Evolutionary conservation across 192 early-diverging fungal genomes (phyloP).

Genomic region (Kickxella alabastrina): DNA sequence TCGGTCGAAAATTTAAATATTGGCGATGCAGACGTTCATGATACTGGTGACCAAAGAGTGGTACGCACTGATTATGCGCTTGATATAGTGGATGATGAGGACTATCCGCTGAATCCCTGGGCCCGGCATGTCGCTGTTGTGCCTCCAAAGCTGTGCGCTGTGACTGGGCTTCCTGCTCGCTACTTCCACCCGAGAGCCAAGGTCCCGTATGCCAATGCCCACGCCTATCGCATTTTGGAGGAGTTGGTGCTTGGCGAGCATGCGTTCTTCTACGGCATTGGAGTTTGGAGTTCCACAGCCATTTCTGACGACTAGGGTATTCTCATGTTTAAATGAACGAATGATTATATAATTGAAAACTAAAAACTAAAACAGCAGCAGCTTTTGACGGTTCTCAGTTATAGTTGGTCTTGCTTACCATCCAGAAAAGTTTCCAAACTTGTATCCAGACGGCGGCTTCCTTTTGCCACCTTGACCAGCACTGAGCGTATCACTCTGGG

Average conservation of each 20-base stretch:
- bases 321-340: neutral
- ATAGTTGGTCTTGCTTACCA: slow-evolving; percentile 16
- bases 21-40: neutral
- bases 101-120: slow-evolving; percentile 41
- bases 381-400: no score
- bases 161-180: slow-evolving; percentile 38
- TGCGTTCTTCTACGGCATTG: slow-evolving; percentile 36
- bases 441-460: slow-evolving; percentile 22
- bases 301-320: slow-evolving; percentile 4
- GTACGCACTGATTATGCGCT: slow-evolving; percentile 18
- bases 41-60: neutral
- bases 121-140: neutral
- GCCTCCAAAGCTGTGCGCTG: slow-evolving; percentile 31
- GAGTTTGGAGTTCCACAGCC: slow-evolving; percentile 31
- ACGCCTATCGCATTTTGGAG: slow-evolving; percentile 37
- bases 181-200: slow-evolving; percentile 43
- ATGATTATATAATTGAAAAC: slow-evolving; percentile 5
- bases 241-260: slow-evolving; percentile 38
- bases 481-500: neutral
- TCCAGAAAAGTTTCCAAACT: slow-evolving; percentile 37
- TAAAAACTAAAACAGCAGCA: no score
- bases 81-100: slow-evolving; percentile 19
- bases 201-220: slow-evolving; percentile 42
- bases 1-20: neutral
- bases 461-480: slow-evolving; percentile 1